Conservation (phyloP, 1,284 basidiomycete species). For the Cronartium quercuum region DNA sequence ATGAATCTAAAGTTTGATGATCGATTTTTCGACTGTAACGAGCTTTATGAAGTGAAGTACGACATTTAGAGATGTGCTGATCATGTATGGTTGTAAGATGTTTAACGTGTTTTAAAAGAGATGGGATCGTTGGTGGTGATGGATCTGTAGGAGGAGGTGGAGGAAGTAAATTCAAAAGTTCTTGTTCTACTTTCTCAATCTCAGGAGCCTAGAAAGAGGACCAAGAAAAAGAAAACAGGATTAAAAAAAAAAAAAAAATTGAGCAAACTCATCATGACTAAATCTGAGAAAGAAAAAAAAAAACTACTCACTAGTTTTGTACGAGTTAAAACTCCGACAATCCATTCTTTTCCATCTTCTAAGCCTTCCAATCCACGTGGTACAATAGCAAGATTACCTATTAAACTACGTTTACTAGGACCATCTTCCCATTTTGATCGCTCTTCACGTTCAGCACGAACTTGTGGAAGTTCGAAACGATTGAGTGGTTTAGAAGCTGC, state of each 20-base stretch:
- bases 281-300: not conserved
- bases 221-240: not conserved
- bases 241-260: not conserved
- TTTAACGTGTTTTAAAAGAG: constrained; percentile 25
- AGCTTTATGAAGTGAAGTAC: constrained; percentile 22
- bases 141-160: constrained; percentile 13
- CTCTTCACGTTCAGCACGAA: constrained; percentile 33
- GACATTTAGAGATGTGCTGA: constrained; percentile 29
- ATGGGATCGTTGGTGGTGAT: constrained; percentile 3
- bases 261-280: not conserved
- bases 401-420: constrained; percentile 8
- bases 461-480: constrained; percentile 32
- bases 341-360: constrained; percentile 38
- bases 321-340: constrained; percentile 32
- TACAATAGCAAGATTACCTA: constrained; percentile 23
- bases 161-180: constrained; percentile 29
- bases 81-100: constrained; percentile 19
- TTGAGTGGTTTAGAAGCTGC: constrained; percentile 7
- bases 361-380: constrained; percentile 33
- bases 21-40: constrained; percentile 12
- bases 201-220: constrained; percentile 34
- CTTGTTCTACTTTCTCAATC: constrained; percentile 36
- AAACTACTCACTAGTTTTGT: constrained; percentile 28
- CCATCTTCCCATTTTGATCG: constrained; percentile 36
- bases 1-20: not conserved